These are phyloP conservation scores for Tricholoma matsutake DNA, from an alignment of 768 basidiomycete species.

Conservation along the genomic window DNA sequence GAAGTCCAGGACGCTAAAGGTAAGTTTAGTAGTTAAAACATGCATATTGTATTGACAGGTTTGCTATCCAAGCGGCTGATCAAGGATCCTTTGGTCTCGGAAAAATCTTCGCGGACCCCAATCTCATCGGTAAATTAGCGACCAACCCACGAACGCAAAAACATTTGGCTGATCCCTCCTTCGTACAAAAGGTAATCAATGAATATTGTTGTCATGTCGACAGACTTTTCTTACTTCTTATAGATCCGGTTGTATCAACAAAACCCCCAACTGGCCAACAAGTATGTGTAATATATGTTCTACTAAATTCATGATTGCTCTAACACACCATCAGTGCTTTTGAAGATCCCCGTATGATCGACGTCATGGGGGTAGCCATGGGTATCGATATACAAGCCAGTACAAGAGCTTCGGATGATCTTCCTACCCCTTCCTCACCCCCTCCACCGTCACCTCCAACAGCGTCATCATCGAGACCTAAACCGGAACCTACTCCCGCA, in stretches of 20 bases:
- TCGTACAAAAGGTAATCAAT: conserved; percentile 60
- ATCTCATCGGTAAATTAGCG: conserved; percentile 79
- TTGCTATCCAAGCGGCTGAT: conserved; percentile 10
- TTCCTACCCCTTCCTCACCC: conserved; percentile 52
- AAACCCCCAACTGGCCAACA: conserved; percentile 62
- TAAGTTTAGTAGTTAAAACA: conserved; percentile 16
- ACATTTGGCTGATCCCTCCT: conserved; percentile 79
- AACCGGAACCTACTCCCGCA: conserved; percentile 37
- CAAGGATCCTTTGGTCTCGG: conserved; percentile 45
- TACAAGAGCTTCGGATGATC: conserved; percentile 79
- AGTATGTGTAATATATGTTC: conserved; percentile 32
- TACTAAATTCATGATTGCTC: conserved; percentile 3
- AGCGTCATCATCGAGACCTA: conserved; percentile 42
- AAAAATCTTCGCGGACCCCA: conserved; percentile 82
- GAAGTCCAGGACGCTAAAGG: conserved; percentile 88
- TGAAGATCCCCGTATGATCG: conserved; percentile 89
- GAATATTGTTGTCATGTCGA: not conserved
- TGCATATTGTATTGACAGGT: not conserved
- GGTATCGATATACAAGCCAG: conserved; percentile 89
- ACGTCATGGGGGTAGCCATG: conserved; percentile 90
- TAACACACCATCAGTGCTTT: conserved; percentile 39
- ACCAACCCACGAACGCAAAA: conserved; percentile 82
- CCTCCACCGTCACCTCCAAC: conserved; percentile 41
- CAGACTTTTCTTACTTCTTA: not conserved
- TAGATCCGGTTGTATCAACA: conserved; percentile 67